Evolutionary conservation across 2,329 filamentous ascomycete species (phyloP), one percentile per base, ranked within the genome.

Genomic region (Diaporthe australafricana): DNA sequence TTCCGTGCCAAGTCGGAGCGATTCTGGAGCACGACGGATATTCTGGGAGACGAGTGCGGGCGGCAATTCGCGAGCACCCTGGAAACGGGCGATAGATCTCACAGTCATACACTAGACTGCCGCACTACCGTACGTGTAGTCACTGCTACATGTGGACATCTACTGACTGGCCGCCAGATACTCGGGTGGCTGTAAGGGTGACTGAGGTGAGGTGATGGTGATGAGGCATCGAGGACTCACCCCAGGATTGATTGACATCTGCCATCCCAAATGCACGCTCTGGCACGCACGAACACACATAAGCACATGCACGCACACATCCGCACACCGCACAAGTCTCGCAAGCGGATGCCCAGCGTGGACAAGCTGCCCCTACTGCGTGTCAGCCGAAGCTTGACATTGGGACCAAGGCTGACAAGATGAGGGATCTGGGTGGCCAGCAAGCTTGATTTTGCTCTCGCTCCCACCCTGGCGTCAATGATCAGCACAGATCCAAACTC

Each of bases 371-470:
- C 20, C 57, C 40, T 63, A 47, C 57, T 48, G 57, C 57, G 42
- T 48, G 57, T 63, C 60, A 48, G 60, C 47, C 60, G 42, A 48
- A 63, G 60, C 60, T 63, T 63, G 42, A 63, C 60, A 50, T 35
- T n/a, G 60, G 60, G 42, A 48, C 42, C 60, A 63, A 63, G 57
- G 42, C 35, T 48, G 27, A 35, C 8, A 8, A 47, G 40, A 40
- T 63, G 57, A 35, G 55, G 27, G n/a, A n/a, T n/a, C 40, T 22
- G 55, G 35, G 1, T 20, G 35, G 35, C 35, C 55, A 57, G 35
- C 55, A 42, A n/a, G n/a, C n/a, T n/a, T 40, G 6, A 14, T 40
- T 40, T 14, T 40, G 5, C 38, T 40, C 38, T 40, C 14, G 3
- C 38, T 40, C n/a, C n/a, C 32, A 57, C 22, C 55, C 55, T 35